phyloP scores from a whole-genome alignment of 2,329 filamentous ascomycete genomes.

The Aureobasidium sp. region DNA sequence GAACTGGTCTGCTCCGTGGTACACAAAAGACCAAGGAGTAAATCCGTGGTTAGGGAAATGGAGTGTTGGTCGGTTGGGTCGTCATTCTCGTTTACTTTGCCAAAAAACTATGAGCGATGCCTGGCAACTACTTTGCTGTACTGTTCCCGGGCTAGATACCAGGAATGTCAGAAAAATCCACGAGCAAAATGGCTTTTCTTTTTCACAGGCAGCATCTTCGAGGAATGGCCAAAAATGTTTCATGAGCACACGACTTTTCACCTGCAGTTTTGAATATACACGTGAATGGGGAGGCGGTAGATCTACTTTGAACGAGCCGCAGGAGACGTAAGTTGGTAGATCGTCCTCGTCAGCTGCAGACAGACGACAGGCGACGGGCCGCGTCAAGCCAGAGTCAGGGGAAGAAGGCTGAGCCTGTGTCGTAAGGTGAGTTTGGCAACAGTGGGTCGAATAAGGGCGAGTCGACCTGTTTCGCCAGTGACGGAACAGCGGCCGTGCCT shows the following conservation, averaged over 20 bases:
- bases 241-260: conserved; percentile 6
- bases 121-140: conserved; percentile 16
- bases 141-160: conserved; percentile 15
- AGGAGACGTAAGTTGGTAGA: not conserved
- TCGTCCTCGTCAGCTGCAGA: not conserved
- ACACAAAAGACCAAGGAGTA: conserved; percentile 98
- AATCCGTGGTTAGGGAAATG: conserved; percentile 23
- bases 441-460: conserved; percentile 1
- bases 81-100: conserved; percentile 19
- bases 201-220: conserved; percentile 17
- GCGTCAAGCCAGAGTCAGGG: not conserved
- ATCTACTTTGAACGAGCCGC: not conserved
- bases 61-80: conserved; percentile 26
- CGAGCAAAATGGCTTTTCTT: conserved; percentile 14
- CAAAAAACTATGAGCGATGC: conserved; percentile 16
- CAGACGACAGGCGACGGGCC: not conserved
- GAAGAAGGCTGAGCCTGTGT: conserved; percentile 11
- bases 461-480: not conserved
- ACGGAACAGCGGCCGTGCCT: not conserved
- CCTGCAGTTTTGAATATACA: not conserved
- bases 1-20: conserved; percentile 99
- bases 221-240: conserved; percentile 62
- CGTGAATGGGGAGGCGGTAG: not conserved
- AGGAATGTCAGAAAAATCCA: conserved; percentile 16
- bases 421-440: conserved; percentile 6